These are phyloP conservation scores for Coriaria nepalensis DNA, from an alignment of 306 rosid species.

Conservation along the genomic window DNA sequence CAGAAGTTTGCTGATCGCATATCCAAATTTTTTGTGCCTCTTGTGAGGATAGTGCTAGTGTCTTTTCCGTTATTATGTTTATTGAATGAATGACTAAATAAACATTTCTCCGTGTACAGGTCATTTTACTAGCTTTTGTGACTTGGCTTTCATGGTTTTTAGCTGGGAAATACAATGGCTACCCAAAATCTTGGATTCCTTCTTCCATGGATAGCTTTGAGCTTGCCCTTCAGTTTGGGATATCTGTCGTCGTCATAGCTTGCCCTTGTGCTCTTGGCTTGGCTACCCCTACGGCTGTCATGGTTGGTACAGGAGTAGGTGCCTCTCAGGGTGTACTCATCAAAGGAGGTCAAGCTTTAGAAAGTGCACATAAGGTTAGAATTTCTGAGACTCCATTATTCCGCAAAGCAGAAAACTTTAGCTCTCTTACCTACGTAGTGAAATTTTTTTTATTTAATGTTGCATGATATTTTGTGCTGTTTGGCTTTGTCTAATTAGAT, in stretches of 20 bases:
- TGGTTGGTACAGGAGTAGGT: conserved; percentile 94
- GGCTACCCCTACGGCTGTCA: conserved; percentile 87
- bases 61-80: neutral
- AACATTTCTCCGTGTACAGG: conserved; percentile 22
- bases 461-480: no score
- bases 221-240: conserved; percentile 84
- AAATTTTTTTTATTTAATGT: no score
- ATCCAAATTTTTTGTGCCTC: conserved; percentile 75
- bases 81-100: neutral
- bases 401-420: no score
- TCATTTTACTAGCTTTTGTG: conserved; percentile 47
- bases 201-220: conserved; percentile 58
- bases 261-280: conserved; percentile 94
- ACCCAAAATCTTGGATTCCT: conserved; percentile 72
- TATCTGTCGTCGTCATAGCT: conserved; percentile 81
- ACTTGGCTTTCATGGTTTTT: conserved; percentile 74
- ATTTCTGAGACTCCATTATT: neutral
- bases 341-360: conserved; percentile 88
- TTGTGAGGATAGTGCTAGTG: conserved; percentile 22
- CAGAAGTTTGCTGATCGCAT: conserved; percentile 73
- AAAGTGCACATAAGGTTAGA: conserved; percentile 68
- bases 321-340: conserved; percentile 81
- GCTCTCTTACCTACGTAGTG: no score
- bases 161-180: conserved; percentile 47
- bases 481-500: no score